Base-by-base conservation (phyloP, 495 filamentous ascomycete species). In the Aspergillus funiculosus region DNA sequence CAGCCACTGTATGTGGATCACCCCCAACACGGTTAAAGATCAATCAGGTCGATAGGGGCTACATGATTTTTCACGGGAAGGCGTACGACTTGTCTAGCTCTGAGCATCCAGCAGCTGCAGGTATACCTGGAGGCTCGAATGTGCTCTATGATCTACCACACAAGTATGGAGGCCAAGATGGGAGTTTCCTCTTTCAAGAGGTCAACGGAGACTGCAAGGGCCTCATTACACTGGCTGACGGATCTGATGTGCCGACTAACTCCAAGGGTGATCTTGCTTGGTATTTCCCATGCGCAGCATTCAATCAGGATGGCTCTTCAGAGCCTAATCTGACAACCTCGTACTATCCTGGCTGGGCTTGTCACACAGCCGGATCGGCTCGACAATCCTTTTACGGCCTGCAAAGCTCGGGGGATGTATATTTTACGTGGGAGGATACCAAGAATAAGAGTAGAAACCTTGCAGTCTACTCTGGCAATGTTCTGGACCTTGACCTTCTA, bases 181-280 rank as follows among this genome's bases (percentile, higher is more conserved):
- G 86, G 35, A 96, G 89, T 58, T 99, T 99, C 63, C 69, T 97
- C 56, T 99, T 99, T 68, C 94, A 99, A 62, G 92, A 96, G 55
- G 94, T 99, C 60, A 99, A 99, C 55, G 94, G 92, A 13, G 86
- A 85, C 41, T 99, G 94, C 76, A 99, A 97, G 66, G 87, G 78
- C 2, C 63, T 97, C 5, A 94, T 99, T 57, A 94, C 77, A 2
- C 66, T 73, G 0, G 77, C 81, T 2, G 66, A 74, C 2, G 74
- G 68, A 15, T 91, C 91, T 2, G 82, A 85, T 54, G 80, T 99
- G 8, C 89, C 89, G 1, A 86, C 82, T 0, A 81, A 95, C 54
- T 65, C 58, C 2, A 70, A 75, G 40, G 79, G 82, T 2, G 78
- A 94, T 46, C 67, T 99, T 42, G 94, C 85, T 0, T 99, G 92